These are phyloP conservation scores for Suillus subalutaceus DNA, from an alignment of 768 basidiomycete genomes.

Conservation along the genomic window DNA sequence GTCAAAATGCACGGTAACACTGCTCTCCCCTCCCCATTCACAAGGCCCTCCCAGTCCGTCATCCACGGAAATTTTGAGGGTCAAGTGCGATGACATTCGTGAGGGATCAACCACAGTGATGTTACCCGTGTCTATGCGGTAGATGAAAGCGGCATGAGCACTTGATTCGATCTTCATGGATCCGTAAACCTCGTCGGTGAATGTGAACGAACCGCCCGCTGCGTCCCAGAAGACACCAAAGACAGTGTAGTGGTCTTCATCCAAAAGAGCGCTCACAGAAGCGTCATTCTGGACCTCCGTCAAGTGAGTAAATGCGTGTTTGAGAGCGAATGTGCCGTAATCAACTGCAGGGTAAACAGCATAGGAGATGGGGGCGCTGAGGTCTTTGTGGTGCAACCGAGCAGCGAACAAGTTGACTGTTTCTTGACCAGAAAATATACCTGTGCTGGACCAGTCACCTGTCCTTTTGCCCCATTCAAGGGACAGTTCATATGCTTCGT, in stretches of 20 bases:
- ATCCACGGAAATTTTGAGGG: slow-evolving; percentile 39
- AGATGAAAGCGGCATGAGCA: slow-evolving; percentile 48
- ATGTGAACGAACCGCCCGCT: slow-evolving; percentile 45
- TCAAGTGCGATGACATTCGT: slow-evolving; percentile 45
- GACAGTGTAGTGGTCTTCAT: slow-evolving; percentile 41
- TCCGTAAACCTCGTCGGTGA: slow-evolving; percentile 32
- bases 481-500: slow-evolving; percentile 30
- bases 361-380: slow-evolving; percentile 48
- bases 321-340: slow-evolving; percentile 40
- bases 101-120: slow-evolving; percentile 69
- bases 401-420: slow-evolving; percentile 68
- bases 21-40: slow-evolving; percentile 19
- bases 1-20: slow-evolving; percentile 37
- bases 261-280: slow-evolving; percentile 52
- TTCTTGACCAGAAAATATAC: slow-evolving; percentile 61
- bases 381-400: slow-evolving; percentile 51
- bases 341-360: slow-evolving; percentile 56
- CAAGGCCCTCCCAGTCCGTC: slow-evolving; percentile 15
- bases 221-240: slow-evolving; percentile 62
- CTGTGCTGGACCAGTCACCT: slow-evolving; percentile 65
- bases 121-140: slow-evolving; percentile 43
- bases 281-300: slow-evolving; percentile 49
- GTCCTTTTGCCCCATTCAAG: slow-evolving; percentile 50
- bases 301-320: slow-evolving; percentile 35
- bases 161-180: slow-evolving; percentile 39